Conservation (phyloP, 2,329 filamentous ascomycete species). For the Cladosporium sp. region DNA sequence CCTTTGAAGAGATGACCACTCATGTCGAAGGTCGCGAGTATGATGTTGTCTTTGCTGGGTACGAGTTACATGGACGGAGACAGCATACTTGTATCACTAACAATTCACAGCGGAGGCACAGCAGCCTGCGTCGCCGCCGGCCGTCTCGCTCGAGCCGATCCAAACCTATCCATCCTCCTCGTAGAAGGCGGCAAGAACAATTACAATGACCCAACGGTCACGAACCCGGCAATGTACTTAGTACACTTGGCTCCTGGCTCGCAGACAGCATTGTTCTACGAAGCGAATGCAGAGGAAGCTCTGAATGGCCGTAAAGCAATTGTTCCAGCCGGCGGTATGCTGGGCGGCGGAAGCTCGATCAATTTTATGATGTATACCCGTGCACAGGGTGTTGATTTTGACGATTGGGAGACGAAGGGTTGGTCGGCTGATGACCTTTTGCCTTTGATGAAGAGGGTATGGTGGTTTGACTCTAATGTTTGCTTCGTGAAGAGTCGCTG, state of each 20-base stretch:
- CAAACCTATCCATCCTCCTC: constrained; percentile 46
- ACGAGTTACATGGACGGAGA: not conserved
- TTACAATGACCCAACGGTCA: constrained; percentile 45
- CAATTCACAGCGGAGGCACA: constrained; percentile 36
- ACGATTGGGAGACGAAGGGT: constrained; percentile 18
- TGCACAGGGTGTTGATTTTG: constrained; percentile 18
- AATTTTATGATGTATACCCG: constrained; percentile 32
- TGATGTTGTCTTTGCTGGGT: constrained; percentile 1
- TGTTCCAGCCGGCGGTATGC: constrained; percentile 42
- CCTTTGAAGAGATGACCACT: not conserved
- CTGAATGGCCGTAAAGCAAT: constrained; percentile 40
- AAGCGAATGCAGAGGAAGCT: constrained; percentile 41
- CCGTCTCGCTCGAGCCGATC: constrained; percentile 48
- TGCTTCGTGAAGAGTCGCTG: not conserved
- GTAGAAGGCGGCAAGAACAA: constrained; percentile 53
- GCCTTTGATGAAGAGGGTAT: constrained; percentile 17
- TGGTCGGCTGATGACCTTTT: constrained; percentile 19
- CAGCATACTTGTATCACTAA: not conserved
- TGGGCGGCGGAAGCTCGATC: constrained; percentile 54
- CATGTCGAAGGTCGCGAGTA: constrained; percentile 6
- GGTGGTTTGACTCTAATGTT: not conserved
- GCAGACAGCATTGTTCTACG: constrained; percentile 49
- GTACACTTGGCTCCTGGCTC: constrained; percentile 43
- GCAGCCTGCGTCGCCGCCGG: constrained; percentile 48
- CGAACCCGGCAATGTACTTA: constrained; percentile 48